phyloP scores from a whole-genome alignment of 129 eudicot species.

The Heracleum sosnowskyi region DNA sequence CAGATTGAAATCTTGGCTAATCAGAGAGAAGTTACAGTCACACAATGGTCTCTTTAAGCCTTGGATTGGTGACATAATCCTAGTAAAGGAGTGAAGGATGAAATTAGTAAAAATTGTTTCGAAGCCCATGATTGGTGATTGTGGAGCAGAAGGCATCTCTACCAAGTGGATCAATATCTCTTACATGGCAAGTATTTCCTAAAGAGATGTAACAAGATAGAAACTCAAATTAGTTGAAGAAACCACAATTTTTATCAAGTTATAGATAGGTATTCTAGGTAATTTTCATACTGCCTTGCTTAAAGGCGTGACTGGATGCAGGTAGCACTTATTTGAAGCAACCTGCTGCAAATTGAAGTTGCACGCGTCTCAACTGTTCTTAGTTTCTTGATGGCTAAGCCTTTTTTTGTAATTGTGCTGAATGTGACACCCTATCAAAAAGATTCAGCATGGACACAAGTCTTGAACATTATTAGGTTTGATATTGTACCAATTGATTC shows the following conservation, averaged over 20 bases:
- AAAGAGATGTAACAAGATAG: neutral
- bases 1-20: neutral
- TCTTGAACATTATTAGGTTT: neutral
- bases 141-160: neutral
- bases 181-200: neutral
- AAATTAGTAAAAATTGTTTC: slow-evolving; percentile 6
- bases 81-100: slow-evolving; percentile 1
- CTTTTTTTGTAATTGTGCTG: neutral
- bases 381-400: neutral
- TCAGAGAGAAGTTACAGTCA: neutral
- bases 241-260: neutral
- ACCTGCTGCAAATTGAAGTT: neutral
- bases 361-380: neutral
- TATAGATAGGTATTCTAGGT: neutral
- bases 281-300: neutral
- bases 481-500: neutral
- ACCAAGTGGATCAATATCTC: neutral
- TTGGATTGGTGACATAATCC: neutral
- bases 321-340: neutral
- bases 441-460: neutral
- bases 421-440: neutral
- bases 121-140: neutral
- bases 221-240: neutral
- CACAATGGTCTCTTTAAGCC: neutral
- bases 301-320: neutral